These are phyloP conservation scores for Hydrangea macrophylla DNA, from an alignment of 148 eudicot species.

Conservation along the genomic window DNA sequence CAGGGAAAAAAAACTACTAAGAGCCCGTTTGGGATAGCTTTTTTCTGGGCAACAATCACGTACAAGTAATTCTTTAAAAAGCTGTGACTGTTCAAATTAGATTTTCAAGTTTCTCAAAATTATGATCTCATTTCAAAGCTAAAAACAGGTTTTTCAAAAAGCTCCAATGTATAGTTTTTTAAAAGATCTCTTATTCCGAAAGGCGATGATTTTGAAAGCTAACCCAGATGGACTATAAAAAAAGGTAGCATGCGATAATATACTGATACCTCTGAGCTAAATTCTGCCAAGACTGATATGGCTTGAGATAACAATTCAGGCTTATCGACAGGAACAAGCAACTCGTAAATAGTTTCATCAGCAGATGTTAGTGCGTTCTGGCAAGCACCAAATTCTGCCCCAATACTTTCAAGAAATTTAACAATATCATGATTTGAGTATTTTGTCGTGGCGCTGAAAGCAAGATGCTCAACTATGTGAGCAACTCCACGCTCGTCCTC, in stretches of 20 bases:
- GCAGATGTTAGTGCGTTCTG: conserved; percentile 83
- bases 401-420: conserved; percentile 85
- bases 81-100: no score
- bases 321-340: conserved; percentile 92
- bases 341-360: conserved; percentile 86
- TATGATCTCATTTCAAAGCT: no score
- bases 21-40: no score
- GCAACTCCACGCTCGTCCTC: conserved; percentile 94
- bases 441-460: conserved; percentile 84
- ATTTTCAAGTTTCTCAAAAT: no score
- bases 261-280: conserved; percentile 66
- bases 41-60: no score
- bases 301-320: conserved; percentile 80
- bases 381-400: conserved; percentile 95
- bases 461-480: conserved; percentile 92
- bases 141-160: no score
- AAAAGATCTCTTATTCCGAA: no score
- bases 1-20: background rate
- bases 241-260: background rate
- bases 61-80: no score
- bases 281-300: conserved; percentile 79
- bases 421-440: conserved; percentile 85
- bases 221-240: background rate
- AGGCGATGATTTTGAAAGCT: no score
- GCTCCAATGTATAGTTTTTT: no score